Percentiles rank a stretch among this genome's conserved stretches.
phyloP scores from a whole-genome alignment of 805 yeast species.

The Saturnispora ahearnii region DNA sequence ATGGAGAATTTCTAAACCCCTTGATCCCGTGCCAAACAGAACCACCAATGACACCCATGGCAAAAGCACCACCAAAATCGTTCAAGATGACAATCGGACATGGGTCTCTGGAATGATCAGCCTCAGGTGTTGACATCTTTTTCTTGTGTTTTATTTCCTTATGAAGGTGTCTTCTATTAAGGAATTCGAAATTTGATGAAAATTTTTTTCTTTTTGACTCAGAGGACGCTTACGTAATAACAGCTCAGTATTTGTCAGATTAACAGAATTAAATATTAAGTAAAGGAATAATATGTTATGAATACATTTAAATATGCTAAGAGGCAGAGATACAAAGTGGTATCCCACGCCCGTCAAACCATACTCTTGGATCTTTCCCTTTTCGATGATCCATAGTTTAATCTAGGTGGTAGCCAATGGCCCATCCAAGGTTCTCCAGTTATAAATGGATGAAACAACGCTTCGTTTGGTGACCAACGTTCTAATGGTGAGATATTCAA shows the following conservation, averaged over 20 bases:
- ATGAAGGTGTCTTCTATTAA: background rate
- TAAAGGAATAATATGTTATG: background rate
- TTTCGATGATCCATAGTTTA: constrained; percentile 6
- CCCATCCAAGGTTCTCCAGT: constrained; percentile 50
- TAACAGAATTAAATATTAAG: background rate
- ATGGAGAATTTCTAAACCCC: constrained; percentile 96
- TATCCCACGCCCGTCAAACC: background rate
- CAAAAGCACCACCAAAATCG: constrained; percentile 98
- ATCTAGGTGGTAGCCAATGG: constrained; percentile 41
- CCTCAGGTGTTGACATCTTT: constrained; percentile 52
- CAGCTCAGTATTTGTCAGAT: background rate
- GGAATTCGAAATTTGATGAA: background rate
- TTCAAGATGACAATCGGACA: constrained; percentile 93
- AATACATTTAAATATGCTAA: background rate
- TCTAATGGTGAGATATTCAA: constrained; percentile 84
- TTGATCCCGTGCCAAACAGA: constrained; percentile 98
- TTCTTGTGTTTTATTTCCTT: background rate
- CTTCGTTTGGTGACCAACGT: constrained; percentile 96
- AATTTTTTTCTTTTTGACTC: background rate
- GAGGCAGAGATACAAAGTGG: background rate
- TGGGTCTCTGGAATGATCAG: constrained; percentile 98
- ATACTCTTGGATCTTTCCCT: constrained; percentile 19
- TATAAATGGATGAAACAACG: constrained; percentile 82
- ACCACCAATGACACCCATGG: constrained; percentile 99
- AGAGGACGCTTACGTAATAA: background rate